Evolutionary conservation across 2,329 filamentous ascomycete species (phyloP).

Genomic region (Aspergillus piperis): DNA sequence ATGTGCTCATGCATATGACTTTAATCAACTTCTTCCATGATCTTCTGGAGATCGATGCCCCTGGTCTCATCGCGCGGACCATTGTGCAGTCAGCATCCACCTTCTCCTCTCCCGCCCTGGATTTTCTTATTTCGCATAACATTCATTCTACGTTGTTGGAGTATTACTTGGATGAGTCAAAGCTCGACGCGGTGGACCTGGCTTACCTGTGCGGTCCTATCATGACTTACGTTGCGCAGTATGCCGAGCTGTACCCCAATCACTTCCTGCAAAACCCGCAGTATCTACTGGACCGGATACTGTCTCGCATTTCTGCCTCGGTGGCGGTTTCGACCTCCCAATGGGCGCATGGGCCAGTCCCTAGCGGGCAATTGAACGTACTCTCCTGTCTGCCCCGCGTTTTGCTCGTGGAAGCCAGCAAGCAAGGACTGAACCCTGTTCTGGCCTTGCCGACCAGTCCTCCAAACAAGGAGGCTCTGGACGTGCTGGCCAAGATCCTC

Average conservation of each 20-base stretch:
- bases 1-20: constrained; percentile 63
- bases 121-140: constrained; percentile 54
- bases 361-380: constrained; percentile 58
- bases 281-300: constrained; percentile 47
- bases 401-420: constrained; percentile 50
- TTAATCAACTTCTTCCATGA: constrained; percentile 60
- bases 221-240: constrained; percentile 60
- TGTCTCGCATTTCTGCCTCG: constrained; percentile 50
- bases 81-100: constrained; percentile 37
- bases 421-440: constrained; percentile 45
- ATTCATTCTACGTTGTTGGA: constrained; percentile 54
- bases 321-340: constrained; percentile 48
- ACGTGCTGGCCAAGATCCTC: constrained; percentile 58
- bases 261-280: constrained; percentile 52
- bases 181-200: constrained; percentile 53
- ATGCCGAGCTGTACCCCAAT: constrained; percentile 56
- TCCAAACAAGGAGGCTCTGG: constrained; percentile 56
- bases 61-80: constrained; percentile 34
- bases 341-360: constrained; percentile 57
- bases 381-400: constrained; percentile 59
- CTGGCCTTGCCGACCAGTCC: constrained; percentile 54
- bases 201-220: constrained; percentile 57
- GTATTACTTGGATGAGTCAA: constrained; percentile 55
- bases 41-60: constrained; percentile 50
- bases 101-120: constrained; percentile 48